Base-by-base conservation (phyloP, 2,329 filamentous ascomycete species). In the Aspergillus hortae region DNA sequence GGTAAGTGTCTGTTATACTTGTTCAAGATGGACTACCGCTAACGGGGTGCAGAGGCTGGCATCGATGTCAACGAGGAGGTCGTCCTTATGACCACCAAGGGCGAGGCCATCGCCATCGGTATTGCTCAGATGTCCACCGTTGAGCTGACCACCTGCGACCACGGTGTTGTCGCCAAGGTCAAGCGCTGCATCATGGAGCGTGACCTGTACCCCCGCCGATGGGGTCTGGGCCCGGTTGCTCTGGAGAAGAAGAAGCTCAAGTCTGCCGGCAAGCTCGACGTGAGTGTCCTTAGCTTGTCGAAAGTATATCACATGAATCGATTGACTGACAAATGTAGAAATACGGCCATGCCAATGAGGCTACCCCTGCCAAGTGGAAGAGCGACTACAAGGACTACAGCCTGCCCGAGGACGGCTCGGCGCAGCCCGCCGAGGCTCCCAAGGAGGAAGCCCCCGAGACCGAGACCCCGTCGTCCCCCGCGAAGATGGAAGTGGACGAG, bases 151-250 rank as follows among this genome's bases (percentile, higher is more conserved):
- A 92, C 91, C 32, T 97, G 94, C 75, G 92, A 97, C 70, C 94
- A 99, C 75, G 94, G 94, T 65, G 91, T 96, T 53, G 92, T 97
- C 54, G 94, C 94, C 64, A 97, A 96, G 82, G 90, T 99, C 72
- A 99, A 99, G 87, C 88, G 94, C 66, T 96, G 92, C 76, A 99
- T 99, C 75, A 99, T 99, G 94, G 94, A 99, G 82, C 89, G 94
- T 66, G 94, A 97, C 72, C 82, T 97, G 54, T 99, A 99, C 82
- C 94, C 94, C 58, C 84, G 91, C 72, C 82, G 92, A 80, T 99
- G 94, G 94, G 94, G 94, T 61, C 84, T 97, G 69, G 94, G 94
- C 56, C 92, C 94, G 48, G 87, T 92, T 55, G 94, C 94, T 46
- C 77, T 88, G 45, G 91, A 97, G 82, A 99, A 99, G 86, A 99